Base-by-base conservation (phyloP, 176 grass and related monocot genomes). In the Chrysopogon serrulatus region DNA sequence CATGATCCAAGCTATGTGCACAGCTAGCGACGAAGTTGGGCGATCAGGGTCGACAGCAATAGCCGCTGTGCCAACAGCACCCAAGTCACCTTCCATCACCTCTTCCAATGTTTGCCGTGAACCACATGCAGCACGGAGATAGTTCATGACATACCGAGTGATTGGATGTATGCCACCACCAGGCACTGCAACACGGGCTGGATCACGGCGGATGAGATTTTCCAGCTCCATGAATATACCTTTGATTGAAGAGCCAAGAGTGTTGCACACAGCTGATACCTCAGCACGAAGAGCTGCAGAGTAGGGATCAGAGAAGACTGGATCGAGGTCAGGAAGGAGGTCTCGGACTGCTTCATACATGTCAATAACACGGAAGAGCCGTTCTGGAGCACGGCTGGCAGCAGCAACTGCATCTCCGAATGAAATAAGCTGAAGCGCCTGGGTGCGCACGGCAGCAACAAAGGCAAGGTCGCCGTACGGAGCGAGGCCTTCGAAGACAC, bases 1-100 rank as follows among this genome's bases (percentile, higher is more conserved):
- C 96, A 99, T 99, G 87, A 99, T 99, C 96, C 96, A 99, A 4
- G 91, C 89, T 71, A 99, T 90, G 51, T 99, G 93, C 80, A 99
- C 90, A 1, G 96, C 91, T 15, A 99, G 79, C 15, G 92, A 92
- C 6, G 96, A 99, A 57, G 96, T 93, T 9, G 89, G 93, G 64
- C 89, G 91, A 65, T 99, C 93, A 73, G 89, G 93, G 74, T 99
- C 96, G 4, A 92, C 76, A 33, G 89, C 71, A 6, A 85, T 66
- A 66, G 86, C 72, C 5, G 89, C 68, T 14, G 76, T 60, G 1
- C 82, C 57, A 11, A 79, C 85, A 78, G 85, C 86, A 53, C 80
- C 89, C 33, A 89, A 65, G 34, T 95, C 93, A 65, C 87, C 91
- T 76, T 95, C 91, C 96, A 99, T 99, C 45, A 99, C 91, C 79